Evolutionary conservation across 352 stramenopile genomes (phyloP).

Genomic region (Globisporangium acanthophoron): DNA sequence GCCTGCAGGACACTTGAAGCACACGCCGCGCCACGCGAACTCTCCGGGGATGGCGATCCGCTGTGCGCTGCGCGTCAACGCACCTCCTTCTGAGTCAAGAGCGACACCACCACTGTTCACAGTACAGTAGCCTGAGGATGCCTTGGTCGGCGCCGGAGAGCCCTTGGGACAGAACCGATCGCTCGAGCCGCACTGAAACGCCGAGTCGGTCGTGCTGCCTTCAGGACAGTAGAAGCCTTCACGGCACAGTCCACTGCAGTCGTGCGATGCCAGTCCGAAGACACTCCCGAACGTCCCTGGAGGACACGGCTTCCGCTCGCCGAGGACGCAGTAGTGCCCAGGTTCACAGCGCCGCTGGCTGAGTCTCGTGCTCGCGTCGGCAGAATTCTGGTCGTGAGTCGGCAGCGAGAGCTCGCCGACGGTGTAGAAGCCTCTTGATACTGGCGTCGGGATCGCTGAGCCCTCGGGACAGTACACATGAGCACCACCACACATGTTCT

Average conservation of each 20-base stretch:
- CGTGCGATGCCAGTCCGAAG: conserved; percentile 16
- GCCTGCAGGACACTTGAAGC: conserved; percentile 58
- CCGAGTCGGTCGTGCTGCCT: conserved; percentile 14
- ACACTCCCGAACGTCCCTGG: conserved; percentile 49
- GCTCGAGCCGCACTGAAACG: conserved; percentile 18
- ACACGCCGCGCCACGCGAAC: conserved; percentile 53
- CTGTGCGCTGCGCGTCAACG: conserved; percentile 23
- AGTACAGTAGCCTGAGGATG: conserved; percentile 28
- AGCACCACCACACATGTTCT: conserved; percentile 42
- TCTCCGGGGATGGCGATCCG: conserved; percentile 32
- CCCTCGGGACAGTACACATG: conserved; percentile 55
- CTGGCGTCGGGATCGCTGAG: conserved; percentile 32
- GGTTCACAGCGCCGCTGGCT: conserved; percentile 41
- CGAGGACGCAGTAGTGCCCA: conserved; percentile 66
- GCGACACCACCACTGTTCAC: conserved; percentile 3
- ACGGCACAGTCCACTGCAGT: conserved; percentile 35
- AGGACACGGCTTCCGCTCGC: conserved; percentile 58
- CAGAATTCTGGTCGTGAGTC: conserved; percentile 15
- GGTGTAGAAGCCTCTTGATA: conserved; percentile 47
- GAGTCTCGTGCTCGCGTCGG: conserved; percentile 36
- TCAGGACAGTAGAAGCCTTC: conserved; percentile 37
- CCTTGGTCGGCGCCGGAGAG: conserved; percentile 8
- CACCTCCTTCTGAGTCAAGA: neutral
- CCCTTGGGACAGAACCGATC: conserved; percentile 30
- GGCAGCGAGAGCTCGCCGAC: conserved; percentile 16